Base-by-base conservation (phyloP, 2,329 filamentous ascomycete species). In the Aspergillus sp. region DNA sequence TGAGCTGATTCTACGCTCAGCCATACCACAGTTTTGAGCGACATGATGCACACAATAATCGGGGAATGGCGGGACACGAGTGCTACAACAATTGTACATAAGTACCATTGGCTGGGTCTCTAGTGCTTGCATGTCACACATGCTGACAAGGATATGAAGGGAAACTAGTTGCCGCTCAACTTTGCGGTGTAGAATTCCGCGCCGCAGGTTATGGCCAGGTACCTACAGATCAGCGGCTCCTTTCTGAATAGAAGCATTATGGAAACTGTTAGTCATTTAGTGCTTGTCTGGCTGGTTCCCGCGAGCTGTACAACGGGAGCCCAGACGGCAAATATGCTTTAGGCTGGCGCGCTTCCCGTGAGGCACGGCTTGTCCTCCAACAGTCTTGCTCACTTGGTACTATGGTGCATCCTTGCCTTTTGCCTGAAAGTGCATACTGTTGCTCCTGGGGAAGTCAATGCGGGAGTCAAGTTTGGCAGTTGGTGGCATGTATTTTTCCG, bases 101-200 rank as follows among this genome's bases (percentile, higher is more conserved):
- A 30, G 53, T 55, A 45, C 53, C 36, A 19, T 55, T n/a, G 43
- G 6, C 53, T 28, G 39, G n/a, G 19, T 38, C 25, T 41, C 59
- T 38, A 19, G 43, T 36, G 58, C 39, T 19, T 43, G 30, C 32
- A 47, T 57, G 49, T 61, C 48, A 48, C 32, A 61, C 53, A 47
- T 48, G 17, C 38, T 19, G 62, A 45, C 59, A 53, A 30, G 49
- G 47, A 54, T 58, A 39, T n/a, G 48, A 55, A 55, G 25, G 48
- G 13, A 43, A n/a, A 28, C 8, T 38, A 19, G 21, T 52, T 45
- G 25, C 48, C 41, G 12, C 21, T 25, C 45, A 32, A 62, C 36
- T 48, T 60, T 64, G 62, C 56, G 59, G 62, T 64, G 62, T 60
- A 49, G 41, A 17, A 41, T 30, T 17, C 39, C 51, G 21, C 19